Base-by-base conservation (phyloP, 768 basidiomycete genomes). In the Phlebiopsis flavidoalba region DNA sequence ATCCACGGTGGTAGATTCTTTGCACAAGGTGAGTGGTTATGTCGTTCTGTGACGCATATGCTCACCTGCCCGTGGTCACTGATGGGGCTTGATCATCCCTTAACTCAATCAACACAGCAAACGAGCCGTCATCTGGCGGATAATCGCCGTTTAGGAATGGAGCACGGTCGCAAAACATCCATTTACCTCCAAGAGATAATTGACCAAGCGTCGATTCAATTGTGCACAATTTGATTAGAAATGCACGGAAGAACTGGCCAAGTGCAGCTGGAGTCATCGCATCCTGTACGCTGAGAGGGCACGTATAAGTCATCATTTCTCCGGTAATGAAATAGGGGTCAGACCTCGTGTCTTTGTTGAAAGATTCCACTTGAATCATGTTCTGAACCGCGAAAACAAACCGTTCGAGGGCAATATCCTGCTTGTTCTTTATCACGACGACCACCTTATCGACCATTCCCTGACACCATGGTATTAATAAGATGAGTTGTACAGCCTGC, bases 361-460 rank as follows among this genome's bases (percentile, higher is more conserved):
- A 88, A 0, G 78, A 65, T 63, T 89, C 88, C 31, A 91, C 80
- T 57, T 85, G 71, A 31, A 93, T 82, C 84, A 95, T 87, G 71
- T 82, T 89, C 62, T 88, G 86, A n/a, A 96, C 71, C 22, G 92
- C 86, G 71, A 97, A 93, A 19, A 96, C 82, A 72, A 91, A 97
- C 2, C 95, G 83, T 71, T 98, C 95, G n/a, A 97, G 75, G 15
- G 93, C 81, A 22, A 87, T 77, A 62, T 93, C 87, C 10, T 89
- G 82, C 63, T 84, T 85, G 69, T 89, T 84, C 67, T 93, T 95
- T 71, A 98, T 87, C 35, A 95, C 88, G 6, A 98, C 76, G 2
- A 92, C 82, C 8, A 95, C 84, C 64, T 91, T 88, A 59, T 89
- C 84, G 1, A 95, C 80, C 63, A 82, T 84, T 12, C 93, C 92